phyloP scores from a whole-genome alignment of 208 protist genomes.

The Sergeia podlipaevii region DNA sequence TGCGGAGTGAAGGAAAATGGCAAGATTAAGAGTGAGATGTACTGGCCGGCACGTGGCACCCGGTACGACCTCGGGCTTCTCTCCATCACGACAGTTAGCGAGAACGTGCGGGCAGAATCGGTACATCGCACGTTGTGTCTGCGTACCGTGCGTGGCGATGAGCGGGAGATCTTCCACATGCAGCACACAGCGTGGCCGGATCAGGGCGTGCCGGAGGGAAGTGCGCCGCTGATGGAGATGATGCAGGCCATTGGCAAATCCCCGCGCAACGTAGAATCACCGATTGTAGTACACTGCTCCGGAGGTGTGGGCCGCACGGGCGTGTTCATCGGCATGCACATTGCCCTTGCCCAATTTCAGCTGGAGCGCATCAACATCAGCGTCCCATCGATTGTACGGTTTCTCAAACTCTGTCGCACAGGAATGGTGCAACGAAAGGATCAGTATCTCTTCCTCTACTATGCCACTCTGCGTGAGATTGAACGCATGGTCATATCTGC shows the following conservation, averaged over 20 bases:
- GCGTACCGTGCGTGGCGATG: constrained; percentile 36
- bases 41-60: constrained; percentile 58
- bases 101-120: constrained; percentile 39
- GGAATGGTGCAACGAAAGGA: constrained; percentile 84
- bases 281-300: constrained; percentile 85
- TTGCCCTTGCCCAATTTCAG: constrained; percentile 69
- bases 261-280: constrained; percentile 33
- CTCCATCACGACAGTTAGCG: constrained; percentile 33
- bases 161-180: constrained; percentile 69
- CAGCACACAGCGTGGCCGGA: constrained; percentile 87
- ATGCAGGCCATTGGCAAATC: constrained; percentile 63
- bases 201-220: constrained; percentile 74
- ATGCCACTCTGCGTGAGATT: constrained; percentile 65
- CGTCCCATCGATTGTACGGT: constrained; percentile 55
- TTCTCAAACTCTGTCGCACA: constrained; percentile 65
- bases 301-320: constrained; percentile 85
- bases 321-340: constrained; percentile 82
- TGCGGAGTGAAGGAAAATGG: constrained; percentile 64
- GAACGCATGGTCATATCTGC: constrained; percentile 71
- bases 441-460: constrained; percentile 84
- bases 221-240: constrained; percentile 69
- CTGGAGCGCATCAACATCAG: constrained; percentile 46
- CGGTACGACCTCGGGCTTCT: constrained; percentile 50
- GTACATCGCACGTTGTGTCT: constrained; percentile 49
- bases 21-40: constrained; percentile 73